Evolutionary conservation across 2,329 filamentous ascomycete genomes (phyloP), one percentile per base, ranked within the genome.

Genomic region (Arthrobotrys sinensis): DNA sequence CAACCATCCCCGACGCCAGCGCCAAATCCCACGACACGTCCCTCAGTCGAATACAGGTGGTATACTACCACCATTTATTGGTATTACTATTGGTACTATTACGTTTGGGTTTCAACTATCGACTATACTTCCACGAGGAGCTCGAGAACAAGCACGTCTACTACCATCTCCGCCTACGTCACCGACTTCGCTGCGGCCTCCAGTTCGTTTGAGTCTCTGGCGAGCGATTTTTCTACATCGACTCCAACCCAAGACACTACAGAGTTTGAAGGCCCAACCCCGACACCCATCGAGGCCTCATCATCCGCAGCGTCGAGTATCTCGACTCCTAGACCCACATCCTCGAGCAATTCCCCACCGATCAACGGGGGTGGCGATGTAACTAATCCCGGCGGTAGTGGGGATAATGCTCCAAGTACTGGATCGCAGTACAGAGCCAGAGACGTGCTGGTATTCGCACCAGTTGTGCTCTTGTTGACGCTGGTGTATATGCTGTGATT

Each of bases 71-170:
- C 67, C 12, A 78, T 78, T 36, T 67, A 66, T 16, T 78, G 75
- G 75, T 72, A 72, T 34, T 78, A 78, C 53, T 78, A 78, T 38
- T 78, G 67, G 67, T 78, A 78, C 24, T 78, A 78, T 40, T 78
- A 78, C 21, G 67, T 78, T 11, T 78, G 75, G 75, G 38, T 68
- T 55, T 43, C 60, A 7, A 55, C 46, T 6, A 68, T 32, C 62
- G 75, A 78, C 24, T 55, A 63, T 5, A 78, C 75, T 28, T 72
- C 67, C n/a, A 78, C 75, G 7, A 0, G 63, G n/a, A 78, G 67
- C 52, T 72, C 75, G 28, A 34, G 34, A n/a, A 67, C 62, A 1
- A n/a, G 62, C 0, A 67, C 67, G 5, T 67, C 67, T 4, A 78
- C 75, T 8, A 43, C 45, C 21, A 62, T 78, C 3, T 78, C 75